phyloP scores from a whole-genome alignment of 1,139 yeast species.

The Hyphopichia wangnamkhiaoensis region DNA sequence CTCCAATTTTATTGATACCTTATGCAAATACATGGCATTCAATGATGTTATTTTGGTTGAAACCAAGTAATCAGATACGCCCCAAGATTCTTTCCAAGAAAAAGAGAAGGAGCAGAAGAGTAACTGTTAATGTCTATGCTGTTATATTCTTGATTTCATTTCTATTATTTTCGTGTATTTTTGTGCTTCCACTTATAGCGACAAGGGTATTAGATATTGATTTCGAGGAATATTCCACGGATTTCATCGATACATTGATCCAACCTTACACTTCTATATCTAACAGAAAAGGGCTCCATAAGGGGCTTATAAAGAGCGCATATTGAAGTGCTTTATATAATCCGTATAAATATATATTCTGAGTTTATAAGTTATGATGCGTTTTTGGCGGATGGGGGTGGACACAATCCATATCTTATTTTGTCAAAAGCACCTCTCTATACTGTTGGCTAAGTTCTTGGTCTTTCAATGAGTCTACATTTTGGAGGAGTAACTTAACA shows the following conservation, averaged over 20 bases:
- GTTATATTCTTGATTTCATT: slow-evolving; percentile 42
- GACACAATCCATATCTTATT: no score
- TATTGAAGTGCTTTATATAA: no score
- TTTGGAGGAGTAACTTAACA: slow-evolving; percentile 12
- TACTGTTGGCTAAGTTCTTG: no score
- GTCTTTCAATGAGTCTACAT: slow-evolving; percentile 7
- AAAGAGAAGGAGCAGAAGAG: slow-evolving; percentile 27
- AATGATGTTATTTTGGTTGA: slow-evolving; percentile 76
- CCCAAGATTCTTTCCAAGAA: slow-evolving; percentile 39
- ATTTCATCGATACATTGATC: slow-evolving; percentile 28
- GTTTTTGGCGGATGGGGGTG: no score
- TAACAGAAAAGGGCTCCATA: slow-evolving; percentile 40
- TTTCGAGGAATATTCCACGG: slow-evolving; percentile 39
- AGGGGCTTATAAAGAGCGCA: slow-evolving; percentile 7
- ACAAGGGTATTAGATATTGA: slow-evolving; percentile 35
- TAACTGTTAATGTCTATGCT: slow-evolving; percentile 35
- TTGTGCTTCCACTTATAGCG: slow-evolving; percentile 44
- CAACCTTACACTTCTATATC: slow-evolving; percentile 40
- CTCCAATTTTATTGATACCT: slow-evolving; percentile 57
- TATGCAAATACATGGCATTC: slow-evolving; percentile 76
- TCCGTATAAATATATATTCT: no score
- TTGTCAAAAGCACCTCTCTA: neutral
- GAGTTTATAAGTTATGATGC: no score
- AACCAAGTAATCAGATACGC: slow-evolving; percentile 56
- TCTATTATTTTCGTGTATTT: slow-evolving; percentile 31